These are phyloP conservation scores for Amanita fuliginea DNA, from an alignment of 768 basidiomycete genomes.

Conservation along the genomic window DNA sequence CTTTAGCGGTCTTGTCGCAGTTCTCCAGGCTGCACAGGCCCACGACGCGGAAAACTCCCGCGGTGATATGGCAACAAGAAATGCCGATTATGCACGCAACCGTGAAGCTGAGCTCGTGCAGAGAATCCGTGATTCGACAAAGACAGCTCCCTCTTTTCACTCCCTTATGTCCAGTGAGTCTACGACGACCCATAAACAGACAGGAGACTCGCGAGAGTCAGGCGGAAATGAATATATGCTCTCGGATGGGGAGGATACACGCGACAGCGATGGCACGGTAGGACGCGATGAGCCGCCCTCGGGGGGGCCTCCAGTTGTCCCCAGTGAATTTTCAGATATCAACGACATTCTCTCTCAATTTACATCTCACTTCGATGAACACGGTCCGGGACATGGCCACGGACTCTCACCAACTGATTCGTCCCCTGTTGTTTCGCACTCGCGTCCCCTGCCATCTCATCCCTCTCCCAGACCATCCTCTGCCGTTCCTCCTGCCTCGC, in stretches of 20 bases:
- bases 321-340: slow-evolving; percentile 58
- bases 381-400: slow-evolving; percentile 37
- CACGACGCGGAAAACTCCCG: slow-evolving; percentile 40
- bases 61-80: slow-evolving; percentile 30
- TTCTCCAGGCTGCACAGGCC: slow-evolving; percentile 68
- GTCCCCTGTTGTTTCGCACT: slow-evolving; percentile 37
- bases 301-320: slow-evolving; percentile 35
- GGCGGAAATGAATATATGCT: slow-evolving; percentile 50
- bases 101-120: slow-evolving; percentile 32
- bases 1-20: slow-evolving; percentile 61
- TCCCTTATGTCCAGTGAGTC: slow-evolving; percentile 46
- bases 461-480: slow-evolving; percentile 30
- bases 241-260: slow-evolving; percentile 33
- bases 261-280: slow-evolving; percentile 27
- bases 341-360: slow-evolving; percentile 70
- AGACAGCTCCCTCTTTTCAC: slow-evolving; percentile 69
- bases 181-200: slow-evolving; percentile 14
- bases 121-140: slow-evolving; percentile 44
- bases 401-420: slow-evolving; percentile 34
- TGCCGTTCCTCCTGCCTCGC: background rate
- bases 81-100: slow-evolving; percentile 30
- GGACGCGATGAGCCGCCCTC: slow-evolving; percentile 25
- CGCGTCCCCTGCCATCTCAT: slow-evolving; percentile 20
- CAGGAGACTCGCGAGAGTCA: slow-evolving; percentile 24
- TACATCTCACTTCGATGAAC: slow-evolving; percentile 41